These are phyloP conservation scores for Quambalaria eucalypti DNA, from an alignment of 1,284 basidiomycete species.

Conservation along the genomic window DNA sequence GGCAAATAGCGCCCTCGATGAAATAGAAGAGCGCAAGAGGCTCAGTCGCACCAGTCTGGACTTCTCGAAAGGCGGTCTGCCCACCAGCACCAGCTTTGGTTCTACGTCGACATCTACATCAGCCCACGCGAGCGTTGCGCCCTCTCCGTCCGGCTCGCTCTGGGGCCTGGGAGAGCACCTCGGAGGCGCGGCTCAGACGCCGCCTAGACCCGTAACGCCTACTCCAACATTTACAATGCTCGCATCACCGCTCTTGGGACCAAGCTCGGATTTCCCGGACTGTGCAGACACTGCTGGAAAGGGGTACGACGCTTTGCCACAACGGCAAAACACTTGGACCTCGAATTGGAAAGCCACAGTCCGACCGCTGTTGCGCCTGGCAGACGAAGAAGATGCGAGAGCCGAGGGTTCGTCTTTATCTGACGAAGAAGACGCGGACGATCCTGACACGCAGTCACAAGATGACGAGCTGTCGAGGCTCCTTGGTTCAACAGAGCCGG, in stretches of 20 bases:
- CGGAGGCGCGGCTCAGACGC: background rate
- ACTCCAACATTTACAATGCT: constrained; percentile 19
- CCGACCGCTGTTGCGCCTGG: constrained; percentile 17
- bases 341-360: constrained; percentile 33
- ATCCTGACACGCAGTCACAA: background rate
- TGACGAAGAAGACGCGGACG: background rate
- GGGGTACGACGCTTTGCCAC: background rate
- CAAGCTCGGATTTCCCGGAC: too few relatives aligned
- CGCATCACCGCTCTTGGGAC: constrained; percentile 13
- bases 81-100: background rate
- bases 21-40: background rate
- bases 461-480: background rate
- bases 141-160: background rate
- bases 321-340: constrained; percentile 16
- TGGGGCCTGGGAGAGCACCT: background rate
- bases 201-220: background rate
- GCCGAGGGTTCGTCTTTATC: background rate
- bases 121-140: background rate
- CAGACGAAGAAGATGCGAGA: constrained; percentile 5
- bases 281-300: too few relatives aligned
- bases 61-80: background rate
- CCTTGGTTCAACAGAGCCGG: background rate
- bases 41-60: background rate
- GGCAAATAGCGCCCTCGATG: background rate
- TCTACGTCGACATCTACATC: background rate